Base-by-base conservation (phyloP, 768 basidiomycete species). In the Tulasnella sp. region DNA sequence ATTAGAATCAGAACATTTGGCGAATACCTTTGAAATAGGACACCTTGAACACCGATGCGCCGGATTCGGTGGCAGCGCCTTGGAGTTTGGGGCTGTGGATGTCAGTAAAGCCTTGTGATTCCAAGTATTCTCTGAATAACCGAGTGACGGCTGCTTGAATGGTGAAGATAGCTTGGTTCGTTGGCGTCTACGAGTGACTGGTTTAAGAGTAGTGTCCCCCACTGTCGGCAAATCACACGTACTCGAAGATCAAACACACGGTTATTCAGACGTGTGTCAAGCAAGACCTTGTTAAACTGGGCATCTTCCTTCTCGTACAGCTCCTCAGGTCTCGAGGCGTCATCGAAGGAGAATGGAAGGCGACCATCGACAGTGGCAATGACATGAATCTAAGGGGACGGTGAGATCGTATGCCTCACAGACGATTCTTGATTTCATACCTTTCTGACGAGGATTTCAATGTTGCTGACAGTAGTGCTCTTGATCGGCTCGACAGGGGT, bases 51-150 rank as follows among this genome's bases (percentile, higher is more conserved):
- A 99, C 98, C 46, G 93, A 93, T 61, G 98, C 94, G 11, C 98
- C 98, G 16, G 92, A 94, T 85, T 99, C 98, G 2, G 98, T 99
- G 11, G 98, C 96, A 44, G 98, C 93, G 57, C 94, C 96, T 83
- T 98, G 96, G 2, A 99, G 88, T 86, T 99, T 99, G 6, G 98
- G 98, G 79, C 93, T 96, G 85, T 99, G 97, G 79, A 99, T 99
- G 85, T 99, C 97, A 74, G 90, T 90, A 83, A 99, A 99, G 29
- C 91, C 90, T 74, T 92, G 86, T 32, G 82, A 83, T 80, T 90
- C 88, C 77, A 99, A 87, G 85, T 89, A 92, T 73, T 92, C 88
- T 67, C 96, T 90, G 91, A 98, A 99, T 69, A 96, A 85, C 75
- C 92, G 88, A 79, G 93, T 91, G 71, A 99, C 92, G n/a, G 88